phyloP scores from a whole-genome alignment of 257 asterid genomes.

The Apocynum venetum region DNA sequence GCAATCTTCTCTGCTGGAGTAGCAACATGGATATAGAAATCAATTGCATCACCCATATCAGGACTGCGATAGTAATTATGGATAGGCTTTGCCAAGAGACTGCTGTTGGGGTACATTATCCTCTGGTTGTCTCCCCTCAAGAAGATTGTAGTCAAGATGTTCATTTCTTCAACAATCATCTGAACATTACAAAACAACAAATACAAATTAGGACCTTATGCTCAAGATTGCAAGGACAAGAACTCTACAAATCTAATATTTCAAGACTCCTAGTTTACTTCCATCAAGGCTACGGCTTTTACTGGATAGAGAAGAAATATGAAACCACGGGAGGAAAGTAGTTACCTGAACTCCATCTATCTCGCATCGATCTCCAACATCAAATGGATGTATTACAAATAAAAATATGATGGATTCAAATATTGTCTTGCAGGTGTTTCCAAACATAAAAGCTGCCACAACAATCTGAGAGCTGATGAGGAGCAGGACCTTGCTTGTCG shows the following conservation, averaged over 20 bases:
- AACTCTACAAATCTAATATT: too few relatives aligned
- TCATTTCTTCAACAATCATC: slow-evolving; percentile 95
- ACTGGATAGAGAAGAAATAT: too few relatives aligned
- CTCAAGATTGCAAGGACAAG: too few relatives aligned
- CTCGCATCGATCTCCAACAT: slow-evolving; percentile 92
- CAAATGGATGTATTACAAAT: slow-evolving; percentile 84
- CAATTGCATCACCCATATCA: slow-evolving; percentile 74
- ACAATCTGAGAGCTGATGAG: slow-evolving; percentile 83
- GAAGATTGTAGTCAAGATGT: slow-evolving; percentile 73
- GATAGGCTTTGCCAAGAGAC: slow-evolving; percentile 62
- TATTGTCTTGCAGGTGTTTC: slow-evolving; percentile 77
- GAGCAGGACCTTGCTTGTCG: slow-evolving; percentile 63
- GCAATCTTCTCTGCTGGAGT: slow-evolving; percentile 72
- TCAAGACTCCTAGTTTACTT: too few relatives aligned
- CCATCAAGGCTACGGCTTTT: too few relatives aligned
- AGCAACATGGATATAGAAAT: slow-evolving; percentile 58
- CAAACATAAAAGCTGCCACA: slow-evolving; percentile 83
- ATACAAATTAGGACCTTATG: background rate
- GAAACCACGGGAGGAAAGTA: background rate
- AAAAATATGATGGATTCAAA: slow-evolving; percentile 80
- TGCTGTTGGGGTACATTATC: slow-evolving; percentile 60
- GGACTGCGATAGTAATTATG: slow-evolving; percentile 79
- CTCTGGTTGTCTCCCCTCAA: slow-evolving; percentile 64
- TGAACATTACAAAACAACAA: slow-evolving; percentile 17
- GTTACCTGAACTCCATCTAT: slow-evolving; percentile 74